Conservation (phyloP, 1,139 yeast genomes). For the Zygosaccharomyces sapae region DNA sequence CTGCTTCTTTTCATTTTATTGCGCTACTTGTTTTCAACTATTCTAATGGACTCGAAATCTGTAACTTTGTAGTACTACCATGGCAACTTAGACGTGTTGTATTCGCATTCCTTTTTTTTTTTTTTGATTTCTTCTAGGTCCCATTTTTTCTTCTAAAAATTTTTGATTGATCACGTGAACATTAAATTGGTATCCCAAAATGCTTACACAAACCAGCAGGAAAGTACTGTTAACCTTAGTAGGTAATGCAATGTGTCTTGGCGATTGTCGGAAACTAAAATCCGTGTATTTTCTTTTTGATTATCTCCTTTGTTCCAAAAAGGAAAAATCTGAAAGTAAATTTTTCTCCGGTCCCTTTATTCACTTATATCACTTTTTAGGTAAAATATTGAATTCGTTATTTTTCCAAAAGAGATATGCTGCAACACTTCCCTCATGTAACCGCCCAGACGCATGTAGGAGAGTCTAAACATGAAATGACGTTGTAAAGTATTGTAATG, state of each 20-base stretch:
- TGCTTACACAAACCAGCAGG: background rate
- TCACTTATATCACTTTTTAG: background rate
- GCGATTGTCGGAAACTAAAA: background rate
- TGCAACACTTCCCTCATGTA: background rate
- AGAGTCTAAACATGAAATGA: no score
- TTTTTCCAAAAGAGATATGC: background rate
- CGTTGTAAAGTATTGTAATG: no score
- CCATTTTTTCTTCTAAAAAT: background rate
- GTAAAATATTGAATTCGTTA: background rate
- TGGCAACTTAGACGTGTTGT: background rate
- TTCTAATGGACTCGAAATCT: no score
- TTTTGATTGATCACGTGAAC: background rate
- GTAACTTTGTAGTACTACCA: background rate
- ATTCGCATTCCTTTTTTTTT: background rate
- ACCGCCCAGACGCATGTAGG: constrained; percentile 1
- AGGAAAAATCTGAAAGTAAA: constrained; percentile 4
- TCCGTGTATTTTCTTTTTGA: background rate
- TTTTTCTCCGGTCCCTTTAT: background rate
- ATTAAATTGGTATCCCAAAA: no score
- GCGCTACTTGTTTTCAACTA: background rate
- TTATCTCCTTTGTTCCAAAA: constrained; percentile 1
- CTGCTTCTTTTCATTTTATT: constrained; percentile 3
- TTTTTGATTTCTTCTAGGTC: no score
- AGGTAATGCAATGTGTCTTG: background rate
- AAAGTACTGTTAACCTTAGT: background rate